Conservation (phyloP, 139 green algal genomes). For the Desmodesmus armatus region DNA sequence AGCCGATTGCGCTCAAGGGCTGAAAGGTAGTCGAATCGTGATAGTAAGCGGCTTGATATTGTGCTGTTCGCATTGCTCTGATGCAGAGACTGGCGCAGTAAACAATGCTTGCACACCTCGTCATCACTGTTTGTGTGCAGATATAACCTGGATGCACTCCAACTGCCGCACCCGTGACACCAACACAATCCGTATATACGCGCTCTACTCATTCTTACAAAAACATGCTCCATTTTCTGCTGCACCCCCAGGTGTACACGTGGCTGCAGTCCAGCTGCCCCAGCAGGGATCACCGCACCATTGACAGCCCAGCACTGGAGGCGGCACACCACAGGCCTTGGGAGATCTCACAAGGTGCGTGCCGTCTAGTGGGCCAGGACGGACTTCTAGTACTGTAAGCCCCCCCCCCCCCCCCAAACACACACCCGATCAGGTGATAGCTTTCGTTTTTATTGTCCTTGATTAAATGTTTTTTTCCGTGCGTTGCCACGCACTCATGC, state of each 20-base stretch:
- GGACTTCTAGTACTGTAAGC: neutral
- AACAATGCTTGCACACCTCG: neutral
- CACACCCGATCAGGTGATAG: neutral
- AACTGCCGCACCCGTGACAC: neutral
- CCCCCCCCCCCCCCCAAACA: too few species aligned
- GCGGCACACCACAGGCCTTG: neutral
- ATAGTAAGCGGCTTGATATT: too few species aligned
- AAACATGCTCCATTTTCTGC: neutral
- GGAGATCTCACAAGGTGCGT: slow-evolving; percentile 17
- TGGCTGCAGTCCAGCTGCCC: neutral
- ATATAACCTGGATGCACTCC: neutral
- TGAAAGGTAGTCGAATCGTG: too few species aligned
- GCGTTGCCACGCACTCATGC: too few species aligned
- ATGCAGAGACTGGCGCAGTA: too few species aligned
- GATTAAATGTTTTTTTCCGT: neutral
- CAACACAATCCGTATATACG: neutral
- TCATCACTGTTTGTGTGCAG: neutral
- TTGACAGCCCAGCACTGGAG: neutral
- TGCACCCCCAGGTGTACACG: neutral
- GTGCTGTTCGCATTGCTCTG: too few species aligned
- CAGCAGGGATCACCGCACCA: neutral
- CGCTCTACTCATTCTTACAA: neutral
- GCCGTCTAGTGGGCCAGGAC: neutral
- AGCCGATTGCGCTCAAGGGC: too few species aligned
- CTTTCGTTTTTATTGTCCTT: neutral